Conservation (phyloP, 495 filamentous ascomycete species). For the Darksidea phi region DNA sequence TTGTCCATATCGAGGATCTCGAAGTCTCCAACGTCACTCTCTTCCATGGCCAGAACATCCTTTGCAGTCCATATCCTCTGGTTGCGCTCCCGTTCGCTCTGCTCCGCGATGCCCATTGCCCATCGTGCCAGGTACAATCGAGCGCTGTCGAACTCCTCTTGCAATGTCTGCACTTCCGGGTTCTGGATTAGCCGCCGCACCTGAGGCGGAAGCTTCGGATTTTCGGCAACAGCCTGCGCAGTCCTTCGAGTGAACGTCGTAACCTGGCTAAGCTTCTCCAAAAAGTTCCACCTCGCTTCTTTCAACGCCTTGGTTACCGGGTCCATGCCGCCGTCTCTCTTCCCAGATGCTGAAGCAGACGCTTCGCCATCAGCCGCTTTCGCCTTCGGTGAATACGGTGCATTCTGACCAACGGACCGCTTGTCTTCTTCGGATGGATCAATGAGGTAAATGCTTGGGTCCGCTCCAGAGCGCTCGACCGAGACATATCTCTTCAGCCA, state of each 20-base stretch:
- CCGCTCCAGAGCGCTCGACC: slow-evolving; percentile 77
- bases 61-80: slow-evolving; percentile 88
- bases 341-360: slow-evolving; percentile 24
- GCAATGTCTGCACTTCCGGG: slow-evolving; percentile 90
- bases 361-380: slow-evolving; percentile 38
- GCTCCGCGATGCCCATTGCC: slow-evolving; percentile 98
- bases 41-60: slow-evolving; percentile 90
- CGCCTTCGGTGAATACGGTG: slow-evolving; percentile 45
- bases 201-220: slow-evolving; percentile 82
- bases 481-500: slow-evolving; percentile 83
- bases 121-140: slow-evolving; percentile 90
- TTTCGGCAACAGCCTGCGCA: slow-evolving; percentile 86
- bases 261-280: slow-evolving; percentile 93
- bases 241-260: slow-evolving; percentile 92
- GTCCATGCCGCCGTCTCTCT: slow-evolving; percentile 81
- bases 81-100: slow-evolving; percentile 80
- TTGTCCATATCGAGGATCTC: slow-evolving; percentile 85
- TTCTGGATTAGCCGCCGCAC: slow-evolving; percentile 81
- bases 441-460: slow-evolving; percentile 85
- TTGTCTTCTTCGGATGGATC: slow-evolving; percentile 84
- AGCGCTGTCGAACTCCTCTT: slow-evolving; percentile 96
- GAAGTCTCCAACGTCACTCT: slow-evolving; percentile 91
- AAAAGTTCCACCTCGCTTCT: slow-evolving; percentile 90
- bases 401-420: slow-evolving; percentile 69
- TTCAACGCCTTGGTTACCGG: slow-evolving; percentile 92